These are phyloP conservation scores for Fusarium tuaranense DNA, from an alignment of 2,329 filamentous ascomycete genomes.

Conservation along the genomic window DNA sequence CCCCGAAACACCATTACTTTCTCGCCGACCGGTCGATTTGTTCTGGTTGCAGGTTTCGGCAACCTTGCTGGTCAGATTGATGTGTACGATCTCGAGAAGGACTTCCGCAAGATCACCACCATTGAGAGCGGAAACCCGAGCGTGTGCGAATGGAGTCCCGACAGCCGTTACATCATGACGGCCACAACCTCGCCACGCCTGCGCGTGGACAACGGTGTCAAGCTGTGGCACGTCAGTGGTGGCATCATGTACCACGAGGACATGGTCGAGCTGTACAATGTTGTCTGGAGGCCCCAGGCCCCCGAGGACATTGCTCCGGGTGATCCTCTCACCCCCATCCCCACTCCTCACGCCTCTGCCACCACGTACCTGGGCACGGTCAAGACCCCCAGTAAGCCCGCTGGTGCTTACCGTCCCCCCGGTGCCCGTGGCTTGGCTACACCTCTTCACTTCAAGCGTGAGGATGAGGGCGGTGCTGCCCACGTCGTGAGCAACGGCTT, in stretches of 20 bases:
- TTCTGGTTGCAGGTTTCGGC: constrained; percentile 94
- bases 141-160: constrained; percentile 96
- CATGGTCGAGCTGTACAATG: constrained; percentile 93
- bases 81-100: constrained; percentile 94
- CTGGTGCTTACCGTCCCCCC: constrained; percentile 95
- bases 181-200: constrained; percentile 97
- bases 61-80: constrained; percentile 98
- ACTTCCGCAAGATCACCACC: constrained; percentile 91
- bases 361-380: constrained; percentile 83
- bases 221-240: constrained; percentile 93
- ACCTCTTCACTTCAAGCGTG: constrained; percentile 94
- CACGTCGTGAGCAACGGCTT: constrained; percentile 84
- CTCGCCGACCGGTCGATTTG: constrained; percentile 92
- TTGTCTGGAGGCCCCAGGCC: constrained; percentile 84
- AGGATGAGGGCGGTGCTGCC: constrained; percentile 94
- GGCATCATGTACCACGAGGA: constrained; percentile 95
- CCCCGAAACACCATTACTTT: constrained; percentile 96
- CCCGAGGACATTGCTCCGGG: constrained; percentile 68
- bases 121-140: constrained; percentile 97
- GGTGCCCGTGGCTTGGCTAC: constrained; percentile 91
- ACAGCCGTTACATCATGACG: constrained; percentile 94
- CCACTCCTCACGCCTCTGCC: constrained; percentile 85
- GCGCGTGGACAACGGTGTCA: constrained; percentile 95
- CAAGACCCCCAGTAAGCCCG: constrained; percentile 96
- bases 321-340: constrained; percentile 80